A percentile compares a stretch with the other conserved stretches of the same genome.
phyloP scores from a whole-genome alignment of 345 rosid genomes.

The Ailanthus altissimus region DNA sequence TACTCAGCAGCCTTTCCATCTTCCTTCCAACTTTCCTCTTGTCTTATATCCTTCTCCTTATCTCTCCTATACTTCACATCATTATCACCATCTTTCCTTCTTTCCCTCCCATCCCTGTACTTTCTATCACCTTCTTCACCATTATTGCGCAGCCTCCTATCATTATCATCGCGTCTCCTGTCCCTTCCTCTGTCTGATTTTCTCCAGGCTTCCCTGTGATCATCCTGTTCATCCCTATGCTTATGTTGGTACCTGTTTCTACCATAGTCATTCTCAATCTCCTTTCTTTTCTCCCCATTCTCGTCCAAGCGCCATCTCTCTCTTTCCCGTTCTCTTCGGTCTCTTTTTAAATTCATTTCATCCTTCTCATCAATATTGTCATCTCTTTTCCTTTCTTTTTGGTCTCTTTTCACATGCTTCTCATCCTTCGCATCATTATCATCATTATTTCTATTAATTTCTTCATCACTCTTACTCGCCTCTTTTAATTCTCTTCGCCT shows the following conservation, averaged over 20 bases:
- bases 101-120: slow-evolving; percentile 9
- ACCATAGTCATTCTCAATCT: slow-evolving; percentile 24
- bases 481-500: neutral
- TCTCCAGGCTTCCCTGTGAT: slow-evolving; percentile 23
- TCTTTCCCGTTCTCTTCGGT: slow-evolving; percentile 14
- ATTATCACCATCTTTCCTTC: slow-evolving; percentile 36
- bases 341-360: slow-evolving; percentile 12
- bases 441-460: neutral
- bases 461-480: neutral
- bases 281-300: slow-evolving; percentile 25
- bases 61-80: slow-evolving; percentile 29
- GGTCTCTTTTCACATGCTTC: slow-evolving; percentile 22
- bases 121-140: slow-evolving; percentile 1
- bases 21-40: slow-evolving; percentile 33
- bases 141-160: too few relatives aligned
- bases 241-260: slow-evolving; percentile 33
- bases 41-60: slow-evolving; percentile 29
- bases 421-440: slow-evolving; percentile 23
- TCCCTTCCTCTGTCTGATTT: slow-evolving; percentile 23
- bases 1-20: slow-evolving; percentile 33
- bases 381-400: slow-evolving; percentile 18
- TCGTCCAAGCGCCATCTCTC: slow-evolving; percentile 29
- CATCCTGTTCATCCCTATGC: slow-evolving; percentile 30
- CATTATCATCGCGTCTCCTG: neutral
- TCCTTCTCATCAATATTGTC: slow-evolving; percentile 18